phyloP scores from a whole-genome alignment of 805 yeast genomes.

The Myxozyma udenii region DNA sequence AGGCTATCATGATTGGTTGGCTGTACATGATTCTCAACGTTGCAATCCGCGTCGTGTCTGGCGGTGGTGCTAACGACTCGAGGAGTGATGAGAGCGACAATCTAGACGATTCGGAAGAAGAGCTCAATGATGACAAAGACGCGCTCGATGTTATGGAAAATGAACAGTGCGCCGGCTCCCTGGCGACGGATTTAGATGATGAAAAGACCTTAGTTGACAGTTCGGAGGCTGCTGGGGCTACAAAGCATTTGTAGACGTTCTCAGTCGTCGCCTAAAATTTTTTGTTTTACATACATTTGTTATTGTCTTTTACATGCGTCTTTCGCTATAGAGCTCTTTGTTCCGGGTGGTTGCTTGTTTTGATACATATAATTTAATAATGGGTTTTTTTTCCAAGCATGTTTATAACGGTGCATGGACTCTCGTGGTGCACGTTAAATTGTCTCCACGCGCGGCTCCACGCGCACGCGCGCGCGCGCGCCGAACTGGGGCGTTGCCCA shows the following conservation, averaged over 20 bases:
- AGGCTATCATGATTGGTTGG: slow-evolving; percentile 67
- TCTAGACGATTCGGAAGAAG: slow-evolving; percentile 52
- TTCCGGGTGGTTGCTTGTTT: no score
- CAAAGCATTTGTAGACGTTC: no score
- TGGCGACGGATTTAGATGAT: slow-evolving; percentile 11
- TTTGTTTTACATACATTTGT: no score
- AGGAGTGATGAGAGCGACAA: slow-evolving; percentile 80
- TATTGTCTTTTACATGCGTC: no score
- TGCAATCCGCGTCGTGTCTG: slow-evolving; percentile 64
- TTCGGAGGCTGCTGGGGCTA: not conserved
- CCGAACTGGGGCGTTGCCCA: no score
- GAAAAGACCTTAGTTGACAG: slow-evolving; percentile 12
- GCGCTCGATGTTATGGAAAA: slow-evolving; percentile 4
- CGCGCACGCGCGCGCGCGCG: no score
- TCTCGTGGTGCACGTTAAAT: not conserved
- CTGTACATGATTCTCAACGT: slow-evolving; percentile 69
- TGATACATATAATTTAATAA: no score
- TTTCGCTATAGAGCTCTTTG: no score
- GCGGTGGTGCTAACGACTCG: slow-evolving; percentile 78
- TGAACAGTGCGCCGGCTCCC: not conserved
- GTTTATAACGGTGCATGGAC: not conserved
- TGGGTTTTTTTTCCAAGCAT: no score
- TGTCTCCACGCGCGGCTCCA: not conserved
- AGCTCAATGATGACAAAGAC: not conserved
- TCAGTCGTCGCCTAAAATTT: no score